Base-by-base conservation (phyloP, 257 asterid genomes). In the Solanum rostratum region DNA sequence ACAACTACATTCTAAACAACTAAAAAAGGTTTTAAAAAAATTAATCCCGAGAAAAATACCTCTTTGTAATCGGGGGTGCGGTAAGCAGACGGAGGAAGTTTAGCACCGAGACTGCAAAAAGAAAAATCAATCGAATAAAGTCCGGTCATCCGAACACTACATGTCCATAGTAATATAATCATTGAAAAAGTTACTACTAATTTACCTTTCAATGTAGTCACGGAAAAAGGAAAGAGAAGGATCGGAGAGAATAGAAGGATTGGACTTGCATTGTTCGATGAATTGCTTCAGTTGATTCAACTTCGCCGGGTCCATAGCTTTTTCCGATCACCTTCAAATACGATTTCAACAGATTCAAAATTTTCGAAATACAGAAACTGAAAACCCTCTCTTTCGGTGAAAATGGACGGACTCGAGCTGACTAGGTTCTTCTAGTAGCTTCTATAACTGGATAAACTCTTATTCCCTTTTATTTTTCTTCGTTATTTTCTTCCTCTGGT, bases 191-290 rank as follows among this genome's bases (percentile, higher is more conserved):
- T 1, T 43, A 43, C 13, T 1, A 22, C 46, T 15, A 13, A 2
- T 6, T 2, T 73, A 96, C 98, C 97, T 93, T 83, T 97, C 93
- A 83, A 97, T 85, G 92, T 92, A 97, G 1, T 92, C 92, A 5
- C 92, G 89, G 92, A 96, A 95, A 84, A 96, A 96, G 45, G 93
- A 84, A 82, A 95, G 97, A 7, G 97, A 91, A 3, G 99, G 98
- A 86, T 96, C 94, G 63, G 87, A 60, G 84, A 96, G 95, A 78
- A 93, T 11, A 52, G 96, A 88, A 13, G 98, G 99, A 59, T 93
- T 60, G 68, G 92, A 81, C 86, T 90, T 88, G 93, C 98, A 96
- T 86, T 70, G 89, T 33, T 91, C 90, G 19, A 96, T 45, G 90
- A 96, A 95, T 83, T 88, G 90, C 87, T 86, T 88, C 89, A 96